Conservation (phyloP, 2,329 filamentous ascomycete genomes). For the Fonsecaea erecta region DNA sequence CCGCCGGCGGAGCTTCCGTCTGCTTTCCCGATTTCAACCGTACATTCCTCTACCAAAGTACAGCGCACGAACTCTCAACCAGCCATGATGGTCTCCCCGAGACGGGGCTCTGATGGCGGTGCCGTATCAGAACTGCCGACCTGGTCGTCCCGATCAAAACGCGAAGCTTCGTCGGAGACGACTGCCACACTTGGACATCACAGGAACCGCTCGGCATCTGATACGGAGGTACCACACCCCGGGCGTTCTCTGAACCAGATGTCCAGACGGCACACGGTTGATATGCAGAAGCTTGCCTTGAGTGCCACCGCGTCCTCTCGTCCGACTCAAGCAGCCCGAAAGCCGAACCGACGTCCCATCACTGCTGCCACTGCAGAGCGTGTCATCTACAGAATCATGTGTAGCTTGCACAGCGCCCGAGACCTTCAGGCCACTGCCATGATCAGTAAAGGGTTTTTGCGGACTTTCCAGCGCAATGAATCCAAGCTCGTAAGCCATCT, state of each 20-base stretch:
- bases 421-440: slow-evolving; percentile 34
- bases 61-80: slow-evolving; percentile 8
- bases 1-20: slow-evolving; percentile 21
- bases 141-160: slow-evolving; percentile 22
- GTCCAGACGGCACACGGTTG: slow-evolving; percentile 20
- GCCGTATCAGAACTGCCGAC: slow-evolving; percentile 14
- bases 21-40: background rate
- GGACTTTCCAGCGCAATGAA: slow-evolving; percentile 36
- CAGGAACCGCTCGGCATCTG: slow-evolving; percentile 25
- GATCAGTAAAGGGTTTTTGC: slow-evolving; percentile 36
- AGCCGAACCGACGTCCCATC: slow-evolving; percentile 23
- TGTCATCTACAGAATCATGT: slow-evolving; percentile 35
- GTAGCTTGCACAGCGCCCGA: slow-evolving; percentile 26
- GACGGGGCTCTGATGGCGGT: slow-evolving; percentile 15
- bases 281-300: slow-evolving; percentile 7
- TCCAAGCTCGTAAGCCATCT: slow-evolving; percentile 34
- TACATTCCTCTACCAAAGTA: background rate
- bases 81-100: slow-evolving; percentile 14
- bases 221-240: slow-evolving; percentile 7
- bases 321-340: background rate
- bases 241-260: background rate
- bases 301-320: slow-evolving; percentile 1
- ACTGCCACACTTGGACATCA: slow-evolving; percentile 7
- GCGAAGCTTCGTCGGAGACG: slow-evolving; percentile 17
- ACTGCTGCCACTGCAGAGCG: slow-evolving; percentile 32